Evolutionary conservation across 257 asterid species (phyloP).

Genomic region (Thymus quinquecostatus): DNA sequence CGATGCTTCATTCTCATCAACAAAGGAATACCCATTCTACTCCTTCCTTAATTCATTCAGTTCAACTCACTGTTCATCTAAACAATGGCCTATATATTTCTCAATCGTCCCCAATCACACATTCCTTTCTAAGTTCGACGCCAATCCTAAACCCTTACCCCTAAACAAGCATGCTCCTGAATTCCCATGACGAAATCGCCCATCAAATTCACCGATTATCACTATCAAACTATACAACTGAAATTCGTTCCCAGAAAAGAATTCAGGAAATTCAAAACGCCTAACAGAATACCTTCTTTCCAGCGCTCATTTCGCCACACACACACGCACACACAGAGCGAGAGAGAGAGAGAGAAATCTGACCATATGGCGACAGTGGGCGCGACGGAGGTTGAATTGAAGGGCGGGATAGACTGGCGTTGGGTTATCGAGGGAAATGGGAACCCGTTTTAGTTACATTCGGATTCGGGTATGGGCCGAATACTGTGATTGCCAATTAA

Average conservation of each 20-base stretch:
- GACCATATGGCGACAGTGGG: conserved; percentile 15
- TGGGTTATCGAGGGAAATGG: neutral
- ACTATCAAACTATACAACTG: neutral
- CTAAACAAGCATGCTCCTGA: conserved; percentile 2
- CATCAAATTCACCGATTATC: neutral
- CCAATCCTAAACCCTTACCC: neutral
- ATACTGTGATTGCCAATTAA: neutral
- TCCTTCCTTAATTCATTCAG: neutral
- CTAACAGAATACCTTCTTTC: neutral
- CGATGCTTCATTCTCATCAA: conserved; percentile 2
- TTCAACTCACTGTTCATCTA: neutral
- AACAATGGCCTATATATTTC: neutral
- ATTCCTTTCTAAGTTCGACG: neutral
- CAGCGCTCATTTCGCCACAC: neutral
- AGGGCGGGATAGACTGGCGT: conserved; percentile 4
- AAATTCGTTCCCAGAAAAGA: neutral
- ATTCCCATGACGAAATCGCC: conserved; percentile 1
- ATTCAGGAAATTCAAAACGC: neutral
- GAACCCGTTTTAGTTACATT: neutral
- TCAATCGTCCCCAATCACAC: neutral
- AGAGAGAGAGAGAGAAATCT: neutral
- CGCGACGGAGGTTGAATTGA: neutral
- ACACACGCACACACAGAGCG: neutral
- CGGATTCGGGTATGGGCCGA: neutral
- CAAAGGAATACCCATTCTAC: conserved; percentile 2